phyloP scores from a whole-genome alignment of 108 stramenopile species.

The Asterionellopsis glacialis region DNA sequence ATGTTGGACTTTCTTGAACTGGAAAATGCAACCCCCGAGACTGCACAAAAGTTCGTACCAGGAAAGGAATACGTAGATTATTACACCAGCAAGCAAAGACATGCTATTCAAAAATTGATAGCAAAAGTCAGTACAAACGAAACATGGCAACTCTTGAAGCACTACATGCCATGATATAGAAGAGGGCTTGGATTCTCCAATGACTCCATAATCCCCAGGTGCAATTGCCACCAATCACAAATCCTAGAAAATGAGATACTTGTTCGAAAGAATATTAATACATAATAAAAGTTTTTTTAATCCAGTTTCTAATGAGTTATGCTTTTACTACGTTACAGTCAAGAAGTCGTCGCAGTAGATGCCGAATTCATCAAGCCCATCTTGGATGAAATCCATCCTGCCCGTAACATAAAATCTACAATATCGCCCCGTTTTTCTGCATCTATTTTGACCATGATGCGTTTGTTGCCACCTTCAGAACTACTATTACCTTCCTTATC shows the following conservation, averaged over 20 bases:
- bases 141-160: neutral
- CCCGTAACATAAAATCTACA: conserved; percentile 72
- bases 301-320: too few relatives aligned
- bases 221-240: too few relatives aligned
- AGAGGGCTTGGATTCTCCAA: too few relatives aligned
- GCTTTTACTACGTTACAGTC: too few relatives aligned
- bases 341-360: too few relatives aligned
- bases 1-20: conserved; percentile 47
- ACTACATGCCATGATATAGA: neutral
- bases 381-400: conserved; percentile 74
- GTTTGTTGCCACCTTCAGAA: conserved; percentile 22
- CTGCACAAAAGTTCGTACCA: neutral
- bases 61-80: neutral
- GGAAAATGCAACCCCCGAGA: neutral
- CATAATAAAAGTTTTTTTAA: too few relatives aligned
- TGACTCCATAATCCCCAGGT: too few relatives aligned
- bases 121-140: neutral
- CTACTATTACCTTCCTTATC: conserved; percentile 35
- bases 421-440: conserved; percentile 58
- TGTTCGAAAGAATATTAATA: too few relatives aligned
- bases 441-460: conserved; percentile 69
- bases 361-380: neutral
- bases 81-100: neutral
- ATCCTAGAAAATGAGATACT: too few relatives aligned
- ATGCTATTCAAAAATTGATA: neutral